Base-by-base conservation (phyloP, 2,329 filamentous ascomycete genomes). In the Pestalotiopsis sp. region DNA sequence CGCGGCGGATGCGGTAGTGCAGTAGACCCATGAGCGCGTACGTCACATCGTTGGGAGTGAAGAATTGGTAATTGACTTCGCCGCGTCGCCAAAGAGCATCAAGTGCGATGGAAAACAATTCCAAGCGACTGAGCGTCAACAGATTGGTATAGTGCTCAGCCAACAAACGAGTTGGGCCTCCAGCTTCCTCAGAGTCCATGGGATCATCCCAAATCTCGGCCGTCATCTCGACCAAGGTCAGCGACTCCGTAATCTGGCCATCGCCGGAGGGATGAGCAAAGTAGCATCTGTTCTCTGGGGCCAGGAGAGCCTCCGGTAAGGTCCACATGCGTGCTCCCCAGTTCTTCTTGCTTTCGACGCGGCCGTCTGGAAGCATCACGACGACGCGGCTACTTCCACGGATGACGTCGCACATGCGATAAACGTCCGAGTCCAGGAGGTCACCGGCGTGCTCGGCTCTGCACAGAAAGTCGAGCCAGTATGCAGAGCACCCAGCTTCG, bases 11-110 rank as follows among this genome's bases (percentile, higher is more conserved):
- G 69, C 78, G 74, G 63, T 77, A 72, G 36, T 73, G 71, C 4
- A 79, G 69, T 1, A 79, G 70, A 20, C 71, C 71, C 77, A 79
- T 79, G 2, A 79, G 73, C 2, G 78, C 77, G 23, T 79, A 78
- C 3, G 77, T 74, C 1, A 77, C 71, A 64, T 79, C 78, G 4
- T 73, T 77, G 11, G 68, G 25, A 0, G 65, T 70, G n/a, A 63
- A 70, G 58, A 65, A 67, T 3, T 39, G 58, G 57, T 70, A 67
- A 14, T 70, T 65, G 4, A 62, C 23, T 55, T 66, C 65, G 1
- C 45, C 59, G 6, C 72, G 69, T 4, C 64, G 69, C 25, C 66
- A 68, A n/a, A 76, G 70, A n/a, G 74, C 74, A 27, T 74, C 69
- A 7, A 78, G 67, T 4, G 73, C 75, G 4, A 72, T 71, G 2